A percentile compares a stretch with the other conserved stretches of the same genome.
These are phyloP conservation scores for Hyphodiscus sp. DNA, from an alignment of 2,329 filamentous ascomycete genomes.

Conservation along the genomic window DNA sequence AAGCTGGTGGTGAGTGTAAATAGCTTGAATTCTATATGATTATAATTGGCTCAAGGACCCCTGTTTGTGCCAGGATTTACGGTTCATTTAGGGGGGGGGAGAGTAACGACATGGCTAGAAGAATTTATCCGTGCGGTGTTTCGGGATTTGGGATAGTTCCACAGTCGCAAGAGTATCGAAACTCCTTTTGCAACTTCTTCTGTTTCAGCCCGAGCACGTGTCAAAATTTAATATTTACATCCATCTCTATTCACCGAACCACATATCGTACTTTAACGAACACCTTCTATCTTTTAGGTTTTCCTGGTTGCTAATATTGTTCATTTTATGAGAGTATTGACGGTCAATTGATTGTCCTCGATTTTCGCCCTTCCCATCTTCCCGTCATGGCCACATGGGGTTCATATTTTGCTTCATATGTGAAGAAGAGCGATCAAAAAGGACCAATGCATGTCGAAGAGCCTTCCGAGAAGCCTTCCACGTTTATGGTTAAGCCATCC, in stretches of 20 bases:
- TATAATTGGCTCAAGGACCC: no score
- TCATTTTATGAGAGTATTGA: background rate
- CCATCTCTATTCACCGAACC: background rate
- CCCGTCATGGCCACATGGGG: constrained; percentile 4
- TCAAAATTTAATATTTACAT: background rate
- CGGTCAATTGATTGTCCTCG: background rate
- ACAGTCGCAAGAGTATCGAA: no score
- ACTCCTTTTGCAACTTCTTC: no score
- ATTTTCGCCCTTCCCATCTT: background rate
- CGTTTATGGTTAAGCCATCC: background rate
- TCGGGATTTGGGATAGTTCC: no score
- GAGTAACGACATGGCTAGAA: no score
- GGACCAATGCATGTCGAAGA: background rate
- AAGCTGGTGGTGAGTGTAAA: no score
- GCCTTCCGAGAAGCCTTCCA: background rate
- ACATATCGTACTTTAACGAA: background rate
- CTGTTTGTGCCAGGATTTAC: no score
- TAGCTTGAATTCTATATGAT: no score
- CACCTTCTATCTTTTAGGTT: background rate
- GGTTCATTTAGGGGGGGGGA: no score
- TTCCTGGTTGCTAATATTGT: background rate
- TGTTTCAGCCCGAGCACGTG: no score
- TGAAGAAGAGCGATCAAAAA: constrained; percentile 1
- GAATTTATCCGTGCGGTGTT: no score
- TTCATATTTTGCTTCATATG: constrained; percentile 1